Base-by-base conservation (phyloP, 768 basidiomycete genomes). In the Phlebiopsis gigantea region DNA sequence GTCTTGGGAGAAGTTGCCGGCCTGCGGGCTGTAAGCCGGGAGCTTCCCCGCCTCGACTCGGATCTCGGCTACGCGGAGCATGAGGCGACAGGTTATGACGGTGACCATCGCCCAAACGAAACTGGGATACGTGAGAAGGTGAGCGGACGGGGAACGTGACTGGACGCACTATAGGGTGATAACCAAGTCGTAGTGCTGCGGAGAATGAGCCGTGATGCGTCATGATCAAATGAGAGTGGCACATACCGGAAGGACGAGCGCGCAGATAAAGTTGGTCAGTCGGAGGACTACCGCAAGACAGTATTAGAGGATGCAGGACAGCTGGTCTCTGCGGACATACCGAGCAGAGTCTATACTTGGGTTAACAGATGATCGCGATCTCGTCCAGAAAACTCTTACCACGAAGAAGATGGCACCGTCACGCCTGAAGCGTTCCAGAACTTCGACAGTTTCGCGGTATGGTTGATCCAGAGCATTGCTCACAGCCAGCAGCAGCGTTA, bases 341-440 rank as follows among this genome's bases (percentile, higher is more conserved):
- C 26, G 1, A 5, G 17, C 19, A 48, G 5, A 45, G n/a, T 45
- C 14, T 31, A 19, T 8, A 17, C 4, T 14, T 21, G 19, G n/a
- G 44, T 42, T 21, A 15, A 53, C 5, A 7, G 45, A 44, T 41
- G 8, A 21, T 31, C 4, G 42, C 9, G 5, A 14, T 14, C 34
- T 39, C 12, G 8, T 17, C 17, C 12, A 39, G 12, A 17, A 17
- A 34, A 17, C 3, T 26, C 58, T 22, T 26, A 59, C 58, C 1
- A 59, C 3, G 30, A 55, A 55, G 29, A 56, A 55, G 5, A 56
- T 50, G 15, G 58, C 58, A 26, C 58, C 58, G 43, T 59, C 58
- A 10, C 58, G 17, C 6, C 46, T 41, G 9, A 59, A 44, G 12
- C 28, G 24, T 24, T 17, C 21, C 4, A 59, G 19, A 17, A 54